These are phyloP conservation scores for Hypoxylon sp. DNA, from an alignment of 2,329 filamentous ascomycete species.

Conservation along the genomic window DNA sequence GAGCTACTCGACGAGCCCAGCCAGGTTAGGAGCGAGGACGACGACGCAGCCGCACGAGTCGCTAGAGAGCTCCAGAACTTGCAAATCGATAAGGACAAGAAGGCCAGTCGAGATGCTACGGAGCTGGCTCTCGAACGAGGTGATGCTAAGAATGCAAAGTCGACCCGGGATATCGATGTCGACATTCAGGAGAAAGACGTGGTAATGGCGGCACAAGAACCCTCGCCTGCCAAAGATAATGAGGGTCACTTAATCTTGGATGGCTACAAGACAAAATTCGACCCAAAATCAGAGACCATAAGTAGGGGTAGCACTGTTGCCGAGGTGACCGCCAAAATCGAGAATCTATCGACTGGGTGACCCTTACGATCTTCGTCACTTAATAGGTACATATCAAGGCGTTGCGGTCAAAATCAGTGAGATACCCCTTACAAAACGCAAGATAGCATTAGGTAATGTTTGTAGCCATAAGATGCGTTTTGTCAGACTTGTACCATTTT, in stretches of 20 bases:
- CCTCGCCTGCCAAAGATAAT: slow-evolving; percentile 51
- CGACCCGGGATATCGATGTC: slow-evolving; percentile 58
- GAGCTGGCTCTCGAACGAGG: slow-evolving; percentile 51
- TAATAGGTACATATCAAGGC: slow-evolving; percentile 39
- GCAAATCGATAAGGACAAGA: slow-evolving; percentile 56
- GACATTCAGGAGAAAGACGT: slow-evolving; percentile 65
- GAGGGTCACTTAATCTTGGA: slow-evolving; percentile 62
- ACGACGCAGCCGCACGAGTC: slow-evolving; percentile 48
- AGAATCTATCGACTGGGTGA: slow-evolving; percentile 3
- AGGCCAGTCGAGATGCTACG: slow-evolving; percentile 45
- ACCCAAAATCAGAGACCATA: slow-evolving; percentile 43
- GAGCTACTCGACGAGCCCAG: slow-evolving; percentile 76
- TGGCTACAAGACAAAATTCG: slow-evolving; percentile 61
- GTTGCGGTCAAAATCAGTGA: slow-evolving; percentile 25
- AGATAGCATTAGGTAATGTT: background rate
- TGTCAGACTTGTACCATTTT: background rate
- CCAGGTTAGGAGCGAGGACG: slow-evolving; percentile 55
- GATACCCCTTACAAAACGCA: slow-evolving; percentile 35
- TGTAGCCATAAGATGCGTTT: background rate
- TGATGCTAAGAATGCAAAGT: slow-evolving; percentile 45
- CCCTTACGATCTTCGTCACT: slow-evolving; percentile 8
- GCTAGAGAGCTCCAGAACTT: slow-evolving; percentile 56
- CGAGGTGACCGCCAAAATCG: slow-evolving; percentile 7
- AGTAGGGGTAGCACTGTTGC: slow-evolving; percentile 35
- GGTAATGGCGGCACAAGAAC: slow-evolving; percentile 54